phyloP scores from a whole-genome alignment of 805 yeast species.

The Schizosaccharomyces lindneri region DNA sequence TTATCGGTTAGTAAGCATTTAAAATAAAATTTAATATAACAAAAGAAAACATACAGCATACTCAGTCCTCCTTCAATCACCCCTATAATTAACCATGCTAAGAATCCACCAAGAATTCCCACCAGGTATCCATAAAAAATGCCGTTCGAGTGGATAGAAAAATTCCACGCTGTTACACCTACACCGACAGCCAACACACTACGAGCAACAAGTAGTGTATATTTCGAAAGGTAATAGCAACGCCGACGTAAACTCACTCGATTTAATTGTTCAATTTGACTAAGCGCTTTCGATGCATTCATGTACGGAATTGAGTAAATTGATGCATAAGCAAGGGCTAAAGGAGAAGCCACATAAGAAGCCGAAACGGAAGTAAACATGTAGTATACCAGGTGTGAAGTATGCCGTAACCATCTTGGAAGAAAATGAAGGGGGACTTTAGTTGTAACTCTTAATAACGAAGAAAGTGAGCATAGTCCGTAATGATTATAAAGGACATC shows the following conservation, averaged over 20 bases:
- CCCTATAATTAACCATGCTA: constrained; percentile 21
- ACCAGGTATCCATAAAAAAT: constrained; percentile 18
- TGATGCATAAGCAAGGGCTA: constrained; percentile 17
- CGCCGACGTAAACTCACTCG: constrained; percentile 1
- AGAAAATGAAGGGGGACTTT: not conserved
- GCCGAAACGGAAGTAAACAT: constrained; percentile 15
- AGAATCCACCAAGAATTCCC: constrained; percentile 17
- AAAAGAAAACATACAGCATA: constrained; percentile 10
- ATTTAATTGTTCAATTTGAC: constrained; percentile 6
- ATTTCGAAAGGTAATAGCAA: constrained; percentile 17
- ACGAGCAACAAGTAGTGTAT: constrained; percentile 16
- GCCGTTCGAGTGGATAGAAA: constrained; percentile 15
- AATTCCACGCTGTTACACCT: constrained; percentile 19
- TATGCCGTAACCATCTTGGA: not conserved
- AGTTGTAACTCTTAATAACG: constrained; percentile 6
- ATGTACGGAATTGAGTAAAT: constrained; percentile 14
- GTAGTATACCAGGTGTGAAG: constrained; percentile 14
- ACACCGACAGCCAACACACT: constrained; percentile 15
- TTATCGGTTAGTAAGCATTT: not conserved
- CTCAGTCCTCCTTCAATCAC: constrained; percentile 19
- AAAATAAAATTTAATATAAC: not conserved
- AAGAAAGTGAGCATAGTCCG: constrained; percentile 15
- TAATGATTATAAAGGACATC: constrained; percentile 11
- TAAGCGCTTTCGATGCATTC: constrained; percentile 10
- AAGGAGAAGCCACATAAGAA: constrained; percentile 15